A percentile compares a stretch with the other conserved stretches of the same genome.
phyloP scores from a whole-genome alignment of 768 basidiomycete genomes.

The Calvatia gigantea region DNA sequence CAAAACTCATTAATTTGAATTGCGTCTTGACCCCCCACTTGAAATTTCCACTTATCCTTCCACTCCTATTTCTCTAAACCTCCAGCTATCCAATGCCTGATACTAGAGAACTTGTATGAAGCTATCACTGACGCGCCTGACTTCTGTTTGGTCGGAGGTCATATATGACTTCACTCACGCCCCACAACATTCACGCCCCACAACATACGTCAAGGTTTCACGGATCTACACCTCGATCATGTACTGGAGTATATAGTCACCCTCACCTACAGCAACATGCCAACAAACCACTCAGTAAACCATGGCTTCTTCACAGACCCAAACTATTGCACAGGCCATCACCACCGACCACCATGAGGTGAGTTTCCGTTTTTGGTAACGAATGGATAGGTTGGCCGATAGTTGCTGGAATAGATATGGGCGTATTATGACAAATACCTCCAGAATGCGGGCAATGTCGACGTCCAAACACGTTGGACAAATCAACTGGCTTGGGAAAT shows the following conservation, averaged over 20 bases:
- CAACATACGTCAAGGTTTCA: not conserved
- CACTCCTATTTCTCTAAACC: too few relatives aligned
- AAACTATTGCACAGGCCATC: not conserved
- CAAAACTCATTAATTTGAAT: too few relatives aligned
- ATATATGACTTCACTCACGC: not conserved
- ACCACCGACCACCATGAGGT: constrained; percentile 9
- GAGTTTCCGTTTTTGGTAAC: not conserved
- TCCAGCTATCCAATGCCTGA: too few relatives aligned
- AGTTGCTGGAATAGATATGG: constrained; percentile 42
- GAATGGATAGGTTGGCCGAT: not conserved
- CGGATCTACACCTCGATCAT: not conserved
- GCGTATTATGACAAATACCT: constrained; percentile 51
- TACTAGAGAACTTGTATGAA: too few relatives aligned
- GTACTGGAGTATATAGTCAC: not conserved
- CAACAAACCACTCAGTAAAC: not conserved
- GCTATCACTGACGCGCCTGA: not conserved
- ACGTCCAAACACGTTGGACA: constrained; percentile 51
- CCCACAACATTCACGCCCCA: too few relatives aligned
- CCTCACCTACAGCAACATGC: not conserved
- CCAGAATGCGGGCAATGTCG: constrained; percentile 35
- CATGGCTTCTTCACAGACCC: not conserved
- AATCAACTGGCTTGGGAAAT: constrained; percentile 59
- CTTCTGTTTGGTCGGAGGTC: not conserved
- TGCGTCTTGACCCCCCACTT: too few relatives aligned
- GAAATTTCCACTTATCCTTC: too few relatives aligned